Evolutionary conservation across 495 filamentous ascomycete genomes (phyloP), one percentile per base, ranked within the genome.

Genomic region (Podospora pseudocomata): DNA sequence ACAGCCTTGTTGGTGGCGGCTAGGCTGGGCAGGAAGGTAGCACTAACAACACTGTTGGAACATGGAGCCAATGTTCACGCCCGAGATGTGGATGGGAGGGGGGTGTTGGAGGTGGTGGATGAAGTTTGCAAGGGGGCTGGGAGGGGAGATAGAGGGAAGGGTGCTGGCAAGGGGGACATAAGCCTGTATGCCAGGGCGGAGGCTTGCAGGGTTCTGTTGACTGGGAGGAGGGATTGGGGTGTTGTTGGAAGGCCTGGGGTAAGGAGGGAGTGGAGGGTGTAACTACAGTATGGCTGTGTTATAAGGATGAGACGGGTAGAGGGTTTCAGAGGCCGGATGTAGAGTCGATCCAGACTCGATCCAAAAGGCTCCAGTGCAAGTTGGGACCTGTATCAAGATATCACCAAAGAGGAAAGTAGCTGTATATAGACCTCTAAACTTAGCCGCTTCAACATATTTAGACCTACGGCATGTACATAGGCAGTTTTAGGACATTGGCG

Each of bases 1-100:
- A 85, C 81, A 1, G 72, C 82, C 5, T 73, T 84, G 39, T 76
- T 83, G 59, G 65, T 84, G 6, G 82, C 83, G 18, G 80, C 80
- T 5, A 69, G 79, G 6, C 67, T 80, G 7, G 81, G 82, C 19
- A 73, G 80, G 19, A 81, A 81, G 70, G 71, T 81, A 0, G 82
- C 83, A 11, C 65, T 83, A 3, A 78, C 75, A 20, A 75, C 77
- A 20, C 70, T 85, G 20, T 70, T 84, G 19, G 79, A 81, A 60
- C 60, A 73, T 11, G 79, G 81, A 0, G 81, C 81, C 5, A 82
- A 80, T 59, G 78, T 82, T 7, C 68, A 75, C 34, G 82, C 74
- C n/a, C 70, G 79, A n/a, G 79, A 84, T 44, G 77, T 69, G 1
- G 69, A 73, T 16, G 79, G 78, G 0, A 53, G 77, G 15, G 75